Evolutionary conservation across 2,329 filamentous ascomycete species (phyloP), one percentile per base, ranked within the genome.

Genomic region (Penicillium aurantiogriseum): DNA sequence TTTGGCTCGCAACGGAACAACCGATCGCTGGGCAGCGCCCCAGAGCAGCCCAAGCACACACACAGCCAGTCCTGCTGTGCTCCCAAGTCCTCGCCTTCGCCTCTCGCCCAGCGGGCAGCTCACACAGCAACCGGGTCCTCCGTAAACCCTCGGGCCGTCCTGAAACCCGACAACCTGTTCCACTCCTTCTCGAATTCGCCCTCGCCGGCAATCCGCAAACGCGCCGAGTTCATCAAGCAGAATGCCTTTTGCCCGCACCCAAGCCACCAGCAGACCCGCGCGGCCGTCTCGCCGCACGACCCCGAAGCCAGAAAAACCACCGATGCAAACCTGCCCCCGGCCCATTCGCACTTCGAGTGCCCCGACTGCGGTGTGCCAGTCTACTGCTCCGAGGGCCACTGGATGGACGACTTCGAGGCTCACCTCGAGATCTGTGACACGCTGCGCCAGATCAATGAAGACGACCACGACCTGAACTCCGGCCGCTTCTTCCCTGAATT

Each of bases 211-310:
- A 97, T 99, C 63, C 87, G 93, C 67, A 86, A 87, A 67, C 88
- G 94, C 66, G 94, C 93, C 29, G 90, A 89, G 10, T 95, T 91
- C 69, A 97, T 97, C 77, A 90, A 88, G 72, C 89, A 95, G 70
- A 91, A 97, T 79, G 93, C 93, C 15, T 90, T 91, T 75, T 99
- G 94, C 71, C 91, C 94, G 27, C 94, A 99, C 70, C 91, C 91
- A 6, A 86, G 89, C 54, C 94, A 99, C 74, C 86, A 88, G 66
- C 85, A 88, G 54, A 92, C 90, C 2, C 85, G 89, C 62, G 73
- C 87, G 5, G 83, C 90, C 1, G 83, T 82, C 52, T 86, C 86
- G 35, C 82, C 86, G 2, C 78, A 85, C 58, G 86, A 89, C 64
- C 80, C 84, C 11, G 87, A 90, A 71, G 81, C 81, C 35, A 79